These are phyloP conservation scores for Cutaneotrichosporon daszewskae DNA, from an alignment of 1,284 basidiomycete species.

Conservation along the genomic window DNA sequence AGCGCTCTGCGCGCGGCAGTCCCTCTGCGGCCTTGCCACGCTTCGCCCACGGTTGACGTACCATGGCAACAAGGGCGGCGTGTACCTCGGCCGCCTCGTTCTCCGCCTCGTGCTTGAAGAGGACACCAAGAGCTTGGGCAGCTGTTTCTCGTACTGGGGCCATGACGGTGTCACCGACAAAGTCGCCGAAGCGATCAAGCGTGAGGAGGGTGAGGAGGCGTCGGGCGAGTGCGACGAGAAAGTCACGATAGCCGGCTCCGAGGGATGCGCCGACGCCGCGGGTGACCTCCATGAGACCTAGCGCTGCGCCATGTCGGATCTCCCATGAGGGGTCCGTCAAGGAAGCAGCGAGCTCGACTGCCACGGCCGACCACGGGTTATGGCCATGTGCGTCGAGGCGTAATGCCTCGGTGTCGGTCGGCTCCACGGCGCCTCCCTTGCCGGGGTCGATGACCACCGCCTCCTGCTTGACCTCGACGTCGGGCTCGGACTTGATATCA, in stretches of 20 bases:
- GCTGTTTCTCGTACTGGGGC: slow-evolving; percentile 96
- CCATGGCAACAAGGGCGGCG: slow-evolving; percentile 82
- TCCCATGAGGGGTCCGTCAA: slow-evolving; percentile 87
- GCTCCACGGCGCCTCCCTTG: slow-evolving; percentile 43
- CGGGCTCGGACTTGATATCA: slow-evolving; percentile 19
- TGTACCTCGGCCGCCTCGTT: slow-evolving; percentile 75
- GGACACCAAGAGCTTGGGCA: slow-evolving; percentile 85
- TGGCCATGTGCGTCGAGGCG: slow-evolving; percentile 52
- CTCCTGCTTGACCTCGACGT: slow-evolving; percentile 18
- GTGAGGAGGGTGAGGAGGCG: slow-evolving; percentile 86
- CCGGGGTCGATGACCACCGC: slow-evolving; percentile 43
- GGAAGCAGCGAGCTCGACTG: slow-evolving; percentile 74
- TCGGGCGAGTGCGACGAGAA: slow-evolving; percentile 60
- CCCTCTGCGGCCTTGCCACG: slow-evolving; percentile 47
- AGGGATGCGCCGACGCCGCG: slow-evolving; percentile 77
- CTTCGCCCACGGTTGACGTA: slow-evolving; percentile 67
- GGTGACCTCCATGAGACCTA: slow-evolving; percentile 83
- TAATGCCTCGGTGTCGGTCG: slow-evolving; percentile 21
- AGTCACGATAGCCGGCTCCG: slow-evolving; percentile 63
- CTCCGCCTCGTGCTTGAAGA: slow-evolving; percentile 78
- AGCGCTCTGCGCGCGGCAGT: slow-evolving; percentile 49
- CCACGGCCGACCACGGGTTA: slow-evolving; percentile 86
- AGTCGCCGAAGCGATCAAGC: slow-evolving; percentile 96
- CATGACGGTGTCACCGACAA: slow-evolving; percentile 91
- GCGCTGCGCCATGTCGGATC: slow-evolving; percentile 85